These are phyloP conservation scores for Salvia splendens DNA, from an alignment of 257 asterid genomes.

Conservation along the genomic window DNA sequence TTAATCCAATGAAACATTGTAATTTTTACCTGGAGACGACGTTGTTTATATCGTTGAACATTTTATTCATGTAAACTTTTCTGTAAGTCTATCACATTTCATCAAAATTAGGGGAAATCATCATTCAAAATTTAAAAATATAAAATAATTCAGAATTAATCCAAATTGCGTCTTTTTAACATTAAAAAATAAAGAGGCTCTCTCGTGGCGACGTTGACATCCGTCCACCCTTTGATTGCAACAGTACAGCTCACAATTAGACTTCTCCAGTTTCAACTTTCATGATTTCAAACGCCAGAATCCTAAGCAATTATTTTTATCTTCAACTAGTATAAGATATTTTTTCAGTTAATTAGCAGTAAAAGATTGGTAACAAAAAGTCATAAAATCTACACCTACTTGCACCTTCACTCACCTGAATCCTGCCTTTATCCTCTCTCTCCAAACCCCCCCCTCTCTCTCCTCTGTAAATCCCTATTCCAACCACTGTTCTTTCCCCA, in stretches of 20 bases:
- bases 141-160: no score
- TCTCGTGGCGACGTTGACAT: conserved; percentile 51
- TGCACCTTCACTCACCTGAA: conserved; percentile 52
- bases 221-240: conserved; percentile 26
- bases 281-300: conserved; percentile 30
- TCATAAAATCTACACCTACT: conserved; percentile 51
- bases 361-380: conserved; percentile 36
- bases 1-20: no score
- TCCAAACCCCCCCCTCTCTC: not conserved
- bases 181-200: no score
- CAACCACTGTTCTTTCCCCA: conserved; percentile 14
- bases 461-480: conserved; percentile 25
- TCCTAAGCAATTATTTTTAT: conserved; percentile 27
- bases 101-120: no score
- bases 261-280: conserved; percentile 30
- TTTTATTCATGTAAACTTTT: no score
- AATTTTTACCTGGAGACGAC: no score
- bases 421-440: conserved; percentile 40
- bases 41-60: no score
- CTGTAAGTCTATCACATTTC: no score
- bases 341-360: conserved; percentile 23
- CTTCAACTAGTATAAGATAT: no score
- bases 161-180: no score
- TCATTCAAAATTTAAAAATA: no score
- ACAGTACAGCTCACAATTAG: conserved; percentile 31